Evolutionary conservation across 2,329 filamentous ascomycete species (phyloP).

Genomic region (Sporothrix brunneoviolacea): DNA sequence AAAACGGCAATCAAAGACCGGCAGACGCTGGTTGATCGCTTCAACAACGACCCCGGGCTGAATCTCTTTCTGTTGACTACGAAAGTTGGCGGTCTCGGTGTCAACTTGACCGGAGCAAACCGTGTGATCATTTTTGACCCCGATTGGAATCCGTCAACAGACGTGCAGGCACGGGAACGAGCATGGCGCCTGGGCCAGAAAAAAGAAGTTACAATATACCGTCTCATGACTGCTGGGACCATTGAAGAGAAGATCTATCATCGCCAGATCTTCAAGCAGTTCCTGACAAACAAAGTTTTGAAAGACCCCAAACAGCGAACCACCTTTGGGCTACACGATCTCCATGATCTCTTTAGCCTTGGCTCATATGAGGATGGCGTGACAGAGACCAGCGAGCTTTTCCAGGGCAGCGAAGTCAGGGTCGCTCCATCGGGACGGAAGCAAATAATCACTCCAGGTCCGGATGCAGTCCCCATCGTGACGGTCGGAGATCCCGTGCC

Average conservation of each 20-base stretch:
- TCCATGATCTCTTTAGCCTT: constrained; percentile 86
- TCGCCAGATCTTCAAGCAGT: constrained; percentile 97
- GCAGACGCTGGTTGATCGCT: constrained; percentile 86
- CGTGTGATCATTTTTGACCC: constrained; percentile 98
- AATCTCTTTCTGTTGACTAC: constrained; percentile 92
- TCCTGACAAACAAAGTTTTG: constrained; percentile 91
- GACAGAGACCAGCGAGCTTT: constrained; percentile 79
- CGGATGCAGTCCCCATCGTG: constrained; percentile 18
- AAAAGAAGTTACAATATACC: constrained; percentile 89
- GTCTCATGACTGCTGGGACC: constrained; percentile 94
- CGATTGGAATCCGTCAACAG: constrained; percentile 97
- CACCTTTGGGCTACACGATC: constrained; percentile 79
- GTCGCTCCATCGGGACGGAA: constrained; percentile 30
- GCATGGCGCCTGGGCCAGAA: constrained; percentile 96
- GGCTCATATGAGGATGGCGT: constrained; percentile 59
- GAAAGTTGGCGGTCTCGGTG: constrained; percentile 86
- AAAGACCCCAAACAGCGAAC: constrained; percentile 91
- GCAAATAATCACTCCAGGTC: constrained; percentile 25
- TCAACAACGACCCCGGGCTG: constrained; percentile 73
- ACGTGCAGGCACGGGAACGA: constrained; percentile 88
- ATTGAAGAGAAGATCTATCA: constrained; percentile 99
- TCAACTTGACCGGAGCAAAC: constrained; percentile 91
- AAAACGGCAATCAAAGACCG: constrained; percentile 80
- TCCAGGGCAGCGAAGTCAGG: constrained; percentile 77
- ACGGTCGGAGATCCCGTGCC: background rate